Base-by-base conservation (phyloP, 2,329 filamentous ascomycete species). In the Fusarium odoratissimum region DNA sequence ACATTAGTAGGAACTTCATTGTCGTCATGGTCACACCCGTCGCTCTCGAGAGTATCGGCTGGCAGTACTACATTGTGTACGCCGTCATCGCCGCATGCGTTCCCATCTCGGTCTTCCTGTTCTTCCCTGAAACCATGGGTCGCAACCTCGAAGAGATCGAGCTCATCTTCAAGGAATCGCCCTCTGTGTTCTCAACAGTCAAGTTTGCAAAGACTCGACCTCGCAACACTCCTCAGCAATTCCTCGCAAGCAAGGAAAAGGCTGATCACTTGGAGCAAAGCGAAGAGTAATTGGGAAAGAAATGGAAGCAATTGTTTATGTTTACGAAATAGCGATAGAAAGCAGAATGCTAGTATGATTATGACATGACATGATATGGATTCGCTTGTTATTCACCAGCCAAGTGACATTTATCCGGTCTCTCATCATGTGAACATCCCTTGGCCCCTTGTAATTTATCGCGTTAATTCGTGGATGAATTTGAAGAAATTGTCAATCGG, bases 11-110 rank as follows among this genome's bases (percentile, higher is more conserved):
- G 72, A 82, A 82, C 75, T 85, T 87, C 76, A 83, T 84, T 11
- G 79, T 83, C 45, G 89, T 91, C 37, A 85, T 92, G 73, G 87
- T 92, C 31, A 92, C 90, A 0, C 91, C 91, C 0, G 86, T 91
- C 1, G 85, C 92, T 7, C 86, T 93, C 25, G 82, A 88, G 63
- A 87, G 88, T 51, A 91, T 87, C 17, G 83, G 84, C 19, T 90
- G 85, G 78, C 86, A 87, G 42, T 84, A 88, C 2, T 79, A 78
- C 68, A 79, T 79, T 25, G 85, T 88, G 3, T 88, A 87, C 30
- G 78, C 80, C 8, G 78, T 78, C 30, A 83, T 86, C 51, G 83
- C 84, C 69, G 82, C 83, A 28, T 76, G 82, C 12, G 85, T 86
- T 42, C 78, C 85, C 13, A 81, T 84, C 10, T 81, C 82, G 19